phyloP scores from a whole-genome alignment of 331 rosid genomes.

The Acacia concinna region DNA sequence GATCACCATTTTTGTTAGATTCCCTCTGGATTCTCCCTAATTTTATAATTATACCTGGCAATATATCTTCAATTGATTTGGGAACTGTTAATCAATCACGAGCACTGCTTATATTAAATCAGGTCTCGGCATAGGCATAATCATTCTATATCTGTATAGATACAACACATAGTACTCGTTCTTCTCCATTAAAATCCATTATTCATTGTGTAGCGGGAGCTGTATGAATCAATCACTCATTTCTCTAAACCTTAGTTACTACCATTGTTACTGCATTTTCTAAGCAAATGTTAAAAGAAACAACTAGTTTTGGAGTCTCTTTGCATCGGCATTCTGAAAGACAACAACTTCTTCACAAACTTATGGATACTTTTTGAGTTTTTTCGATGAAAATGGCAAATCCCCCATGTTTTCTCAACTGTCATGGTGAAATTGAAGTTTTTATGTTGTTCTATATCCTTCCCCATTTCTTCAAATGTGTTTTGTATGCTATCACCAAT shows the following conservation, averaged over 20 bases:
- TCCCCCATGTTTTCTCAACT: background rate
- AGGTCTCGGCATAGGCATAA: background rate
- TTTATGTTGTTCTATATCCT: background rate
- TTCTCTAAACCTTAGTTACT: background rate
- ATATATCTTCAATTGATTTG: background rate
- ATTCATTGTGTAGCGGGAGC: background rate
- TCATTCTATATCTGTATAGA: background rate
- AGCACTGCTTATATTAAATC: background rate
- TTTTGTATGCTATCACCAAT: background rate
- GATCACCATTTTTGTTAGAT: background rate
- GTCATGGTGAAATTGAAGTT: background rate
- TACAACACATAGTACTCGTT: background rate
- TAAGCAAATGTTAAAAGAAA: background rate
- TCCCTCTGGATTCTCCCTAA: background rate
- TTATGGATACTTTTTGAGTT: background rate
- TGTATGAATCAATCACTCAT: background rate
- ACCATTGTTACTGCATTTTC: background rate
- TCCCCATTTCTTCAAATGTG: background rate
- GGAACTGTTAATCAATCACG: background rate
- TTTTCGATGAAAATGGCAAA: background rate
- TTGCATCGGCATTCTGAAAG: background rate
- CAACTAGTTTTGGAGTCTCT: background rate
- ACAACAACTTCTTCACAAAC: background rate
- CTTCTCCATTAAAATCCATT: background rate
- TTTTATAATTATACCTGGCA: background rate